phyloP scores from a whole-genome alignment of 371 early-diverging fungal genomes.

The Dinochytrium kinnereticum region DNA sequence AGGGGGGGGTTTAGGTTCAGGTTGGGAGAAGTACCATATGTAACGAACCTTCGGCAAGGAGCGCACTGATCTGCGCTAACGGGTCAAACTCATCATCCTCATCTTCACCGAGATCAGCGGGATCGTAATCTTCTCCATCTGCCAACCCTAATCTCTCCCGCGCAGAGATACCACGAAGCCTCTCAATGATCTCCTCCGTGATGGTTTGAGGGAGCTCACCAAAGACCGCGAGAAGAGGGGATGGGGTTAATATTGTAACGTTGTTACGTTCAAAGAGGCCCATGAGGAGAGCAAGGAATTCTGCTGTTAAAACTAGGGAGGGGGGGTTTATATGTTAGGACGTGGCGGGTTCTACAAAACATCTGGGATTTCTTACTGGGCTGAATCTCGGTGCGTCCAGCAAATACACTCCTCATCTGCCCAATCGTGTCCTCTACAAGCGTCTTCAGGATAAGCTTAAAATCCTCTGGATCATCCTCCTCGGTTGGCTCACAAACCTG shows the following conservation, averaged over 20 bases:
- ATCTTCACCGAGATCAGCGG: not conserved
- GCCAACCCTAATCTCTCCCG: not conserved
- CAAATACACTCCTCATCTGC: conserved; percentile 14
- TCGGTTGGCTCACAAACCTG: not conserved
- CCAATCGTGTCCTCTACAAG: conserved; percentile 21
- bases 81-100: conserved; percentile 10
- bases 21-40: too few species aligned
- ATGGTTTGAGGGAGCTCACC: conserved; percentile 7
- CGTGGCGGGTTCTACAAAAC: too few species aligned
- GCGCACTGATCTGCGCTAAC: conserved; percentile 15
- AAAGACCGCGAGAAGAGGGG: conserved; percentile 25
- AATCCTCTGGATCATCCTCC: conserved; percentile 25
- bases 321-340: not conserved
- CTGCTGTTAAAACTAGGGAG: conserved; percentile 17
- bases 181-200: not conserved
- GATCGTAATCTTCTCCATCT: not conserved
- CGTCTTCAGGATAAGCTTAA: conserved; percentile 9
- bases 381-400: conserved; percentile 3
- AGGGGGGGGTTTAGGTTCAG: not conserved
- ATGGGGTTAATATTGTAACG: conserved; percentile 22
- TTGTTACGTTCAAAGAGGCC: conserved; percentile 40
- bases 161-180: not conserved
- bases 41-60: conserved; percentile 15
- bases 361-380: not conserved
- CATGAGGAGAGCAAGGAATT: conserved; percentile 32